Base-by-base conservation (phyloP, 148 eudicot species). In the Vaccinium macrocarpon region DNA sequence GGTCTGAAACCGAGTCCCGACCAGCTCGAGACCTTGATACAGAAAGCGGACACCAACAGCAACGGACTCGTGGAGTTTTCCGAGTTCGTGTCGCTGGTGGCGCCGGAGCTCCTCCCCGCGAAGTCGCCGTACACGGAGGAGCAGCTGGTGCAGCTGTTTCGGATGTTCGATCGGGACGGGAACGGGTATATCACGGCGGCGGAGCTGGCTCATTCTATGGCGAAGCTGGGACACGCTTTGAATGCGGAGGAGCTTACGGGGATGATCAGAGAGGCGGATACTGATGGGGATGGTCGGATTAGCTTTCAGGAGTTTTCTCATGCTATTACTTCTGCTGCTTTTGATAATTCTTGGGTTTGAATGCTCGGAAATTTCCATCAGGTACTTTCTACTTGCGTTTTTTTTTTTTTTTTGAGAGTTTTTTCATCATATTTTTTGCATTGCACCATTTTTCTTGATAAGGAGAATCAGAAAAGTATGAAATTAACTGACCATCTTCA, bases 121-220 rank as follows among this genome's bases (percentile, higher is more conserved):
- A 93, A 91, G 74, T 90, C 94, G 10, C 92, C 94, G 5, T 93
- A 91, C 89, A 88, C 94, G 51, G 93, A 93, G 62, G 94, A 91
- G 84, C 95, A 93, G 84, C 64, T 93, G 75, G 73, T 19, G 84
- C 92, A 88, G 84, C 81, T 93, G 84, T 93, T 93, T 70, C 87
- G 82, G 86, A 90, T 92, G 91, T 92, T 92, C 42, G 95, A 93
- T 74, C 82, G 94, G 12, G 95, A 93, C 48, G 95, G 95, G 11
- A 89, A 93, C 38, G 95, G 95, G 6, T 90, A 75, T 53, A 91
- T 93, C 2, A 93, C 95, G 1, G 95, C 94, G 42, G 93, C 93
- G 0, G 95, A 93, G 88, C 78, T 93, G 88, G 95, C 94, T 3
- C 94, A 91, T 61, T 93, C 95, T 10, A 93, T 93, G 95, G 95